Evolutionary conservation across 345 rosid species (phyloP), one percentile per base, ranked within the genome.

Genomic region (Syzygium jambos): DNA sequence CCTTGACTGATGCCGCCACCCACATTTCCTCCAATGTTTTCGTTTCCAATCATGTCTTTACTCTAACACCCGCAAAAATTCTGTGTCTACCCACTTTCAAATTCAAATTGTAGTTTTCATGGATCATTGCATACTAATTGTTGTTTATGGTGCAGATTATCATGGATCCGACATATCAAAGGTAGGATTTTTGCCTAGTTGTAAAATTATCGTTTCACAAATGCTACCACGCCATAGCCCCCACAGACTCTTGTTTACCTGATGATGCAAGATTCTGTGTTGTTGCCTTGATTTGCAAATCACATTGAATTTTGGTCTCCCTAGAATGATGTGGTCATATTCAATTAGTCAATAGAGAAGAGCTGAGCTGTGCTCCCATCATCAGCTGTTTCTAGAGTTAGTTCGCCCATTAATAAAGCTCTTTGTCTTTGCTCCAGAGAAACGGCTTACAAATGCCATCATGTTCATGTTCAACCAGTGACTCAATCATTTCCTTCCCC

Each of bases 401-500:
- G 85, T 84, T 85, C 23, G 51, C 55, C 87, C 57, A 34, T 56
- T 54, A 23, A 57, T 43, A 89, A 86, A 85, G 78, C 87, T 78
- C 87, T 65, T 86, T 78, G 78, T 85, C 85, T 84, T 52, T 63
- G 49, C 87, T 73, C 86, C 57, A 78, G 78, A 85, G 87, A 77
- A 89, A 87, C 85, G 73, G 86, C 85, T 34, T 56, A 73, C 52
- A 68, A 53, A 85, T 49, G 85, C 68, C 78, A 8, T 52, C 87
- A 53, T 22, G 46, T 85, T 17, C 78, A 57, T 63, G 87, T 89
- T 88, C 91, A 89, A 53, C 85, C 92, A 56, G 98, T 95, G 87
- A 95, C 95, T 88, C 92, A 84, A 78, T 93, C 95, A 82, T 95
- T 87, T 86, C 98, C 97, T 87, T 95, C 98, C 86, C 89, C 93